phyloP scores from a whole-genome alignment of 371 early-diverging fungal genomes.

The Saksenaea oblongispora region DNA sequence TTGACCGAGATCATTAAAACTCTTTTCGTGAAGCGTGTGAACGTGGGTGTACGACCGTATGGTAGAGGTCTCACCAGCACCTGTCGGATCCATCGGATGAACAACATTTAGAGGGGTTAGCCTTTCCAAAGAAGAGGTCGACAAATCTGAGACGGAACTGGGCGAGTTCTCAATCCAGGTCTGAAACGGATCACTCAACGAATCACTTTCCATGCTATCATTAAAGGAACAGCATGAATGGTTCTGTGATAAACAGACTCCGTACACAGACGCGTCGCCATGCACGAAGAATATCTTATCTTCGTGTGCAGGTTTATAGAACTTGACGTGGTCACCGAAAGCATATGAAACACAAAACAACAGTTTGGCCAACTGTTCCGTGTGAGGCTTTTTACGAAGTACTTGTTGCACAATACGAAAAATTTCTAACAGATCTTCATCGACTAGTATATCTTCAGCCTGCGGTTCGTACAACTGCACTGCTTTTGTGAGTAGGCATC shows the following conservation, averaged over 20 bases:
- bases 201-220: not conserved
- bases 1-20: not conserved
- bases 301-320: constrained; percentile 35
- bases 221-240: constrained; percentile 21
- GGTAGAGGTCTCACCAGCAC: not conserved
- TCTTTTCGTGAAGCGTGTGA: not conserved
- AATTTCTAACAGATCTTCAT: constrained; percentile 46
- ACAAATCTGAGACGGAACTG: not conserved
- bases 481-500: not conserved
- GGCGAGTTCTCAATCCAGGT: not conserved
- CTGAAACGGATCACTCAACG: not conserved
- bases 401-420: constrained; percentile 49
- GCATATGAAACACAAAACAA: constrained; percentile 51
- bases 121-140: not conserved
- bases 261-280: not conserved
- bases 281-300: constrained; percentile 38
- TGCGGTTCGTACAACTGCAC: constrained; percentile 22
- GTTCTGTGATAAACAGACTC: not conserved
- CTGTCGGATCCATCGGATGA: not conserved
- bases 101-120: not conserved
- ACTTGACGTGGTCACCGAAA: constrained; percentile 41
- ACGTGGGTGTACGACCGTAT: constrained; percentile 11
- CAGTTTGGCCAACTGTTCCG: constrained; percentile 42
- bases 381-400: constrained; percentile 34
- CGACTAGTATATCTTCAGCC: constrained; percentile 51